Evolutionary conservation across 1,139 yeast genomes (phyloP).

Genomic region (Pichia sp.): DNA sequence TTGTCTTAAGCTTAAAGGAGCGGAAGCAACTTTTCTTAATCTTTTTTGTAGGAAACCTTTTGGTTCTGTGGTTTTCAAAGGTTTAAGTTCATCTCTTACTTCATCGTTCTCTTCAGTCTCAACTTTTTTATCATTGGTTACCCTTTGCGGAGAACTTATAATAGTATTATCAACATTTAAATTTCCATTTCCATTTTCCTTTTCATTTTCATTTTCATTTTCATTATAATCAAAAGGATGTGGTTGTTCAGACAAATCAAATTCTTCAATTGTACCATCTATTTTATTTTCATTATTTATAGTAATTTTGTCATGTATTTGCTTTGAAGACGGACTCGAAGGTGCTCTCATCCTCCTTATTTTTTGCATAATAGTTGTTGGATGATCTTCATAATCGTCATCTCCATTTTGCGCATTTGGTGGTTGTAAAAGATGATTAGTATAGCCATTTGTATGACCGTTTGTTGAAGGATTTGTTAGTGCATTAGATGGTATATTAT

Average conservation of each 20-base stretch:
- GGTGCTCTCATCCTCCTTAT: conserved; percentile 28
- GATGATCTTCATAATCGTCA: conserved; percentile 14
- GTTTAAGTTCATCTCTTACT: conserved; percentile 15
- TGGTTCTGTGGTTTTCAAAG: conserved; percentile 12
- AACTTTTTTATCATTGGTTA: not conserved
- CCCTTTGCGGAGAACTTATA: not conserved
- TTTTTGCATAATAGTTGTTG: conserved; percentile 25
- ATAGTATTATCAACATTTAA: not conserved
- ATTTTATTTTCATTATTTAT: not conserved
- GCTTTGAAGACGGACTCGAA: conserved; percentile 23
- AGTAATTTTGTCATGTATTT: not conserved
- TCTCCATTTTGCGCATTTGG: not conserved
- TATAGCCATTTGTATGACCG: conserved; percentile 4
- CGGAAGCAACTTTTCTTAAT: conserved; percentile 72
- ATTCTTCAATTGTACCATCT: conserved; percentile 17
- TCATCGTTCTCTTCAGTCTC: conserved; percentile 13
- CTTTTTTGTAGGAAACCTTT: conserved; percentile 40
- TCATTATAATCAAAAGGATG: not conserved
- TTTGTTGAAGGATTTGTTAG: not conserved
- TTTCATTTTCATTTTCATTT: not conserved
- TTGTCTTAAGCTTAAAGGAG: conserved; percentile 51
- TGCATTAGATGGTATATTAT: not conserved
- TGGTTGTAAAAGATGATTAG: not conserved
- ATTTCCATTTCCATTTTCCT: not conserved
- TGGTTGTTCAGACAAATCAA: conserved; percentile 17